Evolutionary conservation across 495 filamentous ascomycete genomes (phyloP), one percentile per base, ranked within the genome.

Genomic region (Podospora appendiculata): DNA sequence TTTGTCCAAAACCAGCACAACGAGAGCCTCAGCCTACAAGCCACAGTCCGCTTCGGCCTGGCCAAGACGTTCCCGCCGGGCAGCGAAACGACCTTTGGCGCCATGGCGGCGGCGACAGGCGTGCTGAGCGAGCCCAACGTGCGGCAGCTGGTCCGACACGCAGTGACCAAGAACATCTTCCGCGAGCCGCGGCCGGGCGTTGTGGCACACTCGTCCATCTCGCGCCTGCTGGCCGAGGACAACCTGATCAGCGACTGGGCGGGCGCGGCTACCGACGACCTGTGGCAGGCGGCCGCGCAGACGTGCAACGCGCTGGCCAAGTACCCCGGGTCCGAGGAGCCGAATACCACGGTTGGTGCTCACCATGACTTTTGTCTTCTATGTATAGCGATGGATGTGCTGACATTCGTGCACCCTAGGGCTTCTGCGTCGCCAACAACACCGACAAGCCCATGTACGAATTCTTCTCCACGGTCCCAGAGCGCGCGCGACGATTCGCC

Each of bases 121-220:
- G 25, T 25, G 25, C 44, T 72, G 6, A 43, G 58, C 32, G 57
- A 63, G 25, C 32, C 53, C 8, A 53, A 67, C 38, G 51, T 75
- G 25, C 60, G 63, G 34, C 59, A 67, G 10, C 53, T 79, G 45
- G 48, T 78, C 4, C 70, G 72, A 1, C 66, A 73, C 55, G 75
- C 73, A 0, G 70, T 75, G 46, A 66, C 62, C 40, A 57, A 69
- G 42, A 61, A 65, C 17, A 67, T 78, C 38, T 79, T 80, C 61
- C 45, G 49, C 2, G 74, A 78, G 48, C 63, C 69, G 8, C 46
- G 57, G 5, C 66, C 69, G 0, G 71, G 69, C 7, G 45, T 68
- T 0, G 62, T 80, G 8, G 65, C 65, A 5, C 76, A 79, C 55
- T 72, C 68, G 41, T 63, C 68, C 12, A 57, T 50, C 1, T 68